Evolutionary conservation across 345 rosid species (phyloP).

Genomic region (Orychophragmus violaceus): DNA sequence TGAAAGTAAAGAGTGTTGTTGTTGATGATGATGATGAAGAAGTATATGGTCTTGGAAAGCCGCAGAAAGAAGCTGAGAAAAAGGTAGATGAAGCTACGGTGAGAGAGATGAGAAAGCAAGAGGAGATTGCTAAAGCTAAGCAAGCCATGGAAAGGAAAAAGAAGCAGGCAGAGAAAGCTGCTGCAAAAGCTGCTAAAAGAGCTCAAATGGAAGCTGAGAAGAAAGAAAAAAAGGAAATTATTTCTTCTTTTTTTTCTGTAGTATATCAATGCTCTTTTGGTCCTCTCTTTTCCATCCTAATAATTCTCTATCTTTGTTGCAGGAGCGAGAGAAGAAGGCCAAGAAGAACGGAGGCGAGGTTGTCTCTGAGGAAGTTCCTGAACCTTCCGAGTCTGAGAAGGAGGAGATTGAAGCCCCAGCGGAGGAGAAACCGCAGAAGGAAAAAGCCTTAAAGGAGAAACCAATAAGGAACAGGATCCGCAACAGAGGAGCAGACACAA

Average conservation of each 20-base stretch:
- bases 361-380: slow-evolving; percentile 41
- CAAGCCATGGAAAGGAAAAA: slow-evolving; percentile 84
- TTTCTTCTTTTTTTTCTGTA: neutral
- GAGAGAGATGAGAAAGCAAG: slow-evolving; percentile 78
- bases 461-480: slow-evolving; percentile 30
- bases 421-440: neutral
- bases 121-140: slow-evolving; percentile 66
- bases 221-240: slow-evolving; percentile 70
- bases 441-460: neutral
- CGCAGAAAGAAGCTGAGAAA: slow-evolving; percentile 27
- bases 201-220: slow-evolving; percentile 84
- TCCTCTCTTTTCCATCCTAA: neutral
- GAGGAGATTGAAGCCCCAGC: slow-evolving; percentile 22
- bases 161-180: slow-evolving; percentile 72
- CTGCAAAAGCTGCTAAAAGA: slow-evolving; percentile 66
- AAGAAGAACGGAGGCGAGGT: slow-evolving; percentile 54
- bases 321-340: slow-evolving; percentile 77
- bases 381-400: slow-evolving; percentile 42
- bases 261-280: neutral
- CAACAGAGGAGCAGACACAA: slow-evolving; percentile 41
- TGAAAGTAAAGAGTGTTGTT: neutral
- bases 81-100: slow-evolving; percentile 49
- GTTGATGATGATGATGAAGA: slow-evolving; percentile 29
- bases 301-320: slow-evolving; percentile 17
- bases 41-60: slow-evolving; percentile 24